These are phyloP conservation scores for Rhizopus delemar DNA, from an alignment of 371 early-diverging fungal species.

Conservation along the genomic window DNA sequence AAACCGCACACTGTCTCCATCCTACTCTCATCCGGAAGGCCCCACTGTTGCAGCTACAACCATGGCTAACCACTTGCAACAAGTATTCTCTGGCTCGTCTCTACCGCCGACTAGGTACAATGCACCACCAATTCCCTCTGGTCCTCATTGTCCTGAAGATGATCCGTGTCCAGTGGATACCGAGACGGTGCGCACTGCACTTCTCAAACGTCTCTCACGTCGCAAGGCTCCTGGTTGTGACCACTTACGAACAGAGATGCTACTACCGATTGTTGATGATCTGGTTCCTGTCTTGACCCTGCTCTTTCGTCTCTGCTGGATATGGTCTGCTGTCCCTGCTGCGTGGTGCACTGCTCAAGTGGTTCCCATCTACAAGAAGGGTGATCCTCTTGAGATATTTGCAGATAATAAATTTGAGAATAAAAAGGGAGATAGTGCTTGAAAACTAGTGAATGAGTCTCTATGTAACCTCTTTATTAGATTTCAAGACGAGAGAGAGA, in stretches of 20 bases:
- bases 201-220: constrained; percentile 1
- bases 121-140: neutral
- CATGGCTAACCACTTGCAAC: constrained; percentile 11
- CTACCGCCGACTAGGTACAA: neutral
- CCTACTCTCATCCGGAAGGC: constrained; percentile 17
- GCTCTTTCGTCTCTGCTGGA: constrained; percentile 25
- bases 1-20: too few relatives aligned
- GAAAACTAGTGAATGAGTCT: too few relatives aligned
- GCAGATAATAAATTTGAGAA: too few relatives aligned
- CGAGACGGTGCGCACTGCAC: neutral
- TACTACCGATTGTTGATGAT: constrained; percentile 14
- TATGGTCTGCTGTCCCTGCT: too few relatives aligned
- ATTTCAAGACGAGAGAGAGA: too few relatives aligned
- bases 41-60: constrained; percentile 12
- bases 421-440: too few relatives aligned
- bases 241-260: constrained; percentile 29
- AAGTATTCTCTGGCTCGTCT: constrained; percentile 6
- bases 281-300: neutral
- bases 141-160: neutral
- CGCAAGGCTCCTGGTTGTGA: constrained; percentile 29
- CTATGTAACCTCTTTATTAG: too few relatives aligned
- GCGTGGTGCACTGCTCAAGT: too few relatives aligned
- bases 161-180: neutral
- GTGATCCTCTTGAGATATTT: too few relatives aligned
- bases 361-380: too few relatives aligned